Evolutionary conservation across 2,329 filamentous ascomycete species (phyloP).

Genomic region (Verticillium longisporum): DNA sequence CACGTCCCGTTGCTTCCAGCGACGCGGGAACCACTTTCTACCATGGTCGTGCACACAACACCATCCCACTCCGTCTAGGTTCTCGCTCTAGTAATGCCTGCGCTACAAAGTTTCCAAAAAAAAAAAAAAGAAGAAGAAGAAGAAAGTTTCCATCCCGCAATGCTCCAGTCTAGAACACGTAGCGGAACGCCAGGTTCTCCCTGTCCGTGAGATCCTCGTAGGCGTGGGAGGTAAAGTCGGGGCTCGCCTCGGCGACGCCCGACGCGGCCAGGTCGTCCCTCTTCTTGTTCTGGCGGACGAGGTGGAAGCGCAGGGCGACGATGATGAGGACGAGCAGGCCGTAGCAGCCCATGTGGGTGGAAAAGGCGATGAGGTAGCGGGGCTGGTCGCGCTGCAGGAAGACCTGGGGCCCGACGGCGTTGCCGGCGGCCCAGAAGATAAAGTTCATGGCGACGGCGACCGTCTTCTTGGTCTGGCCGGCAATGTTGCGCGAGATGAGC

Average conservation of each 20-base stretch:
- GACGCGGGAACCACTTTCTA: no score
- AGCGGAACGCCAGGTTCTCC: conserved; percentile 3
- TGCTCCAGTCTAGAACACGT: neutral
- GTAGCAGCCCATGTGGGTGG: conserved; percentile 65
- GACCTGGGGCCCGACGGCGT: conserved; percentile 61
- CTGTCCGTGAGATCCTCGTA: conserved; percentile 3
- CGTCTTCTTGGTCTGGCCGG: conserved; percentile 67
- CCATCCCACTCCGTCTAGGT: no score
- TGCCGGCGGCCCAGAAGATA: conserved; percentile 61
- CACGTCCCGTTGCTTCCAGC: no score
- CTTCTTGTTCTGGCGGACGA: conserved; percentile 50
- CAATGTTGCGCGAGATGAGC: conserved; percentile 63
- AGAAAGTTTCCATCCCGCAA: no score
- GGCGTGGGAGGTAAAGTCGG: conserved; percentile 24
- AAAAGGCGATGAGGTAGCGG: conserved; percentile 62
- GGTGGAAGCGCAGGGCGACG: conserved; percentile 50
- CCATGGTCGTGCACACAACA: no score
- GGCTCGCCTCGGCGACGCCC: conserved; percentile 31
- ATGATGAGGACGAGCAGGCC: conserved; percentile 51
- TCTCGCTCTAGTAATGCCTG: no score
- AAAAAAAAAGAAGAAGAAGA: no score
- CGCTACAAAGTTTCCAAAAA: no score
- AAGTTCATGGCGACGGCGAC: conserved; percentile 64
- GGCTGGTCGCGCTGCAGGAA: conserved; percentile 55
- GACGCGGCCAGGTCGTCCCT: conserved; percentile 40